Conservation (phyloP, 169 alveolate genomes). For the Plasmodium coatneyi region DNA sequence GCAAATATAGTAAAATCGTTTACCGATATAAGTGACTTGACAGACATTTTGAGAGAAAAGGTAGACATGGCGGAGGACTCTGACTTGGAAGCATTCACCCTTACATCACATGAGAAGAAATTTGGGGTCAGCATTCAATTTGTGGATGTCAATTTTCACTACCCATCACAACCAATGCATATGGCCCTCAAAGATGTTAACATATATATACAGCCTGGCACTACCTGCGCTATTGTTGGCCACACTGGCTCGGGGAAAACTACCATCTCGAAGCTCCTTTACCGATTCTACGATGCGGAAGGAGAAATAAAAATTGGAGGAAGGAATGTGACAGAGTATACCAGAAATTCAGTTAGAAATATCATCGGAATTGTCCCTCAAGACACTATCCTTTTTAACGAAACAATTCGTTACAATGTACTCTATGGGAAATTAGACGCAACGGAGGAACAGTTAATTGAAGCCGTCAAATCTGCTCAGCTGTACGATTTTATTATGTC, state of each 20-base stretch:
- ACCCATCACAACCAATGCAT: constrained; percentile 24
- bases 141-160: constrained; percentile 35
- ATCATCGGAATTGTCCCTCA: constrained; percentile 89
- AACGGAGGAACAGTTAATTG: constrained; percentile 83
- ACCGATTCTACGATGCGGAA: constrained; percentile 81
- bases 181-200: constrained; percentile 38
- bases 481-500: constrained; percentile 87
- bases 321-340: constrained; percentile 56
- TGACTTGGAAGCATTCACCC: constrained; percentile 10
- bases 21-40: constrained; percentile 61
- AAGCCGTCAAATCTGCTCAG: constrained; percentile 91
- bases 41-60: constrained; percentile 56
- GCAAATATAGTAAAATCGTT: constrained; percentile 74
- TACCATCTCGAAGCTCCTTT: constrained; percentile 79
- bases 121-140: constrained; percentile 71
- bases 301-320: constrained; percentile 84
- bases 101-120: constrained; percentile 69
- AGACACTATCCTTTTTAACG: constrained; percentile 92
- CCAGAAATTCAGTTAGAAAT: constrained; percentile 77
- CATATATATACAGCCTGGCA: constrained; percentile 70
- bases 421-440: constrained; percentile 90
- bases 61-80: constrained; percentile 27
- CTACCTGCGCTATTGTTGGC: constrained; percentile 84
- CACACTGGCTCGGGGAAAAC: constrained; percentile 87
- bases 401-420: constrained; percentile 91